Conservation (phyloP, 257 asterid genomes). For the Marsdenia floribunda region DNA sequence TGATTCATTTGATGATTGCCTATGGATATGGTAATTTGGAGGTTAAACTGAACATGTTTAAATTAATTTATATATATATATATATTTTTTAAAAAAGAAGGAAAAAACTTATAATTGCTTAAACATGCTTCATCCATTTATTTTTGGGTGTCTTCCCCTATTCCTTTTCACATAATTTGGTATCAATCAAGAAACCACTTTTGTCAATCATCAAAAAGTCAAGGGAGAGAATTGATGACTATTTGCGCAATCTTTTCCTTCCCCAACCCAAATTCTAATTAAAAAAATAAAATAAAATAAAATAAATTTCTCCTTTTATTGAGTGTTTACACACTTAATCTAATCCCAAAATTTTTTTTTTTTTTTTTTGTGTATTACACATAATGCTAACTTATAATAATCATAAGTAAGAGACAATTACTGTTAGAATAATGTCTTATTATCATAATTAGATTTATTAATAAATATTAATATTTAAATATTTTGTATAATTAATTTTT, state of each 20-base stretch:
- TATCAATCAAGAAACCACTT: constrained; percentile 5
- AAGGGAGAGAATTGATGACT: not conserved
- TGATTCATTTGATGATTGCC: not conserved
- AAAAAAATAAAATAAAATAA: not conserved
- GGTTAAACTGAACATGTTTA: not conserved
- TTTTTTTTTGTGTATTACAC: too few relatives aligned
- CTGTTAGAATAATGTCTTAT: too few relatives aligned
- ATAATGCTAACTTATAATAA: too few relatives aligned
- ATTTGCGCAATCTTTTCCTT: not conserved
- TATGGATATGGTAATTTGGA: not conserved
- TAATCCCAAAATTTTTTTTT: too few relatives aligned
- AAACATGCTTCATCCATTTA: not conserved
- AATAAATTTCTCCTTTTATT: not conserved
- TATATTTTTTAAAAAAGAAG: not conserved
- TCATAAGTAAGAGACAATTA: too few relatives aligned
- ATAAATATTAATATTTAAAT: too few relatives aligned
- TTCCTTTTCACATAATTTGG: constrained; percentile 4
- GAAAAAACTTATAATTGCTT: not conserved
- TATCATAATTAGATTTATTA: too few relatives aligned
- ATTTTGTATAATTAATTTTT: too few relatives aligned
- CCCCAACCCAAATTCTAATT: not conserved
- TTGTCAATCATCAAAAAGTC: constrained; percentile 8
- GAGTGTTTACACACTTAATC: not conserved
- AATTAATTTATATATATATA: not conserved
- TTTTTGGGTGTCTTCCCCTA: not conserved